Conservation (phyloP, 176 grass and related monocot genomes). For the Triticum dicoccoides region DNA sequence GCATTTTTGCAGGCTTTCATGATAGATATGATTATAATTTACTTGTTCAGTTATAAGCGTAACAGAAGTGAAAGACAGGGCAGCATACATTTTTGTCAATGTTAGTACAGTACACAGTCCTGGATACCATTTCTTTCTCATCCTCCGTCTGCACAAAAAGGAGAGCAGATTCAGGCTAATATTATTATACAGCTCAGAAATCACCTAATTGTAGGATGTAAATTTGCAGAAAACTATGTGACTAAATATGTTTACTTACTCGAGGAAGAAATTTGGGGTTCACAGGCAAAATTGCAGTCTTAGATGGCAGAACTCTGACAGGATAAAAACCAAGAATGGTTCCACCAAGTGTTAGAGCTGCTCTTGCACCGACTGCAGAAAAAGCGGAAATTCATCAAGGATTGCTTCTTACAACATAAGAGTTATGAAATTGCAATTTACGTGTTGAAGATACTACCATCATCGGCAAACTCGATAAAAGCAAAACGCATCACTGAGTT, state of each 20-base stretch:
- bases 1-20: not conserved
- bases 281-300: conserved; percentile 94
- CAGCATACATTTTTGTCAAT: conserved; percentile 85
- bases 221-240: not conserved
- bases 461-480: conserved; percentile 96
- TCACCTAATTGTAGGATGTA: not conserved
- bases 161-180: conserved; percentile 7
- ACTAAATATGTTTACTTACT: conserved; percentile 39
- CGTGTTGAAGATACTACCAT: conserved; percentile 51
- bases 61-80: conserved; percentile 19
- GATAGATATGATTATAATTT: not conserved
- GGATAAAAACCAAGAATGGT: conserved; percentile 91
- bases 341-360: conserved; percentile 78
- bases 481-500: conserved; percentile 95
- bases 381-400: conserved; percentile 10
- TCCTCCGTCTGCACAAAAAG: conserved; percentile 69
- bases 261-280: conserved; percentile 94
- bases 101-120: conserved; percentile 99
- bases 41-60: not conserved
- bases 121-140: conserved; percentile 95
- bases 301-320: conserved; percentile 93
- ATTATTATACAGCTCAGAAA: not conserved
- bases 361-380: conserved; percentile 76
- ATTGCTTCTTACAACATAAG: conserved; percentile 13
- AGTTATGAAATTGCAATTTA: not conserved